Base-by-base conservation (phyloP, 176 grass and related monocot genomes). In the Raddia distichophylla region DNA sequence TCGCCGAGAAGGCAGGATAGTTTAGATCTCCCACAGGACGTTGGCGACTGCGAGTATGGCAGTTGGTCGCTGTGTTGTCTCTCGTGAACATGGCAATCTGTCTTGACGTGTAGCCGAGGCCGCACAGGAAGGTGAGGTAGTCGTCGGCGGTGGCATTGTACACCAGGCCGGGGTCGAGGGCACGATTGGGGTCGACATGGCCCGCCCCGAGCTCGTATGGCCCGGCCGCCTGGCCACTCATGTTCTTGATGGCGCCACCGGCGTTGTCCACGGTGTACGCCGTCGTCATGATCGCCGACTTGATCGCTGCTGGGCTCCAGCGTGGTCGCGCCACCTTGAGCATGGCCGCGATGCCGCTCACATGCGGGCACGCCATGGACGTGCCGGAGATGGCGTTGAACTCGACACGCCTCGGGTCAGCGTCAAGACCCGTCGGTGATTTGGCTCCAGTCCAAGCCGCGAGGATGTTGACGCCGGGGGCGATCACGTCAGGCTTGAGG, bases 311-410 rank as follows among this genome's bases (percentile, higher is more conserved):
- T 0, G 88, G 83, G 67, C 88, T 90, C 88, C 88, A 90, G 6
- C 65, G 16, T 0, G 88, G 88, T 1, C 60, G 51, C 33, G 57
- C 73, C 27, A 59, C 60, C 8, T 75, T 79, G 54, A 94, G 88
- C 68, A 94, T 35, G 22, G 85, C 85, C 1, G 82, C 88, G 44
- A 94, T n/a, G 69, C 91, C 91, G 71, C 91, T 94, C 10, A 90
- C 91, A n/a, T 86, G 91, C 0, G 91, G 91, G 83, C 91, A 94
- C 0, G 88, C 55, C 82, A 94, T 88, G 46, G 91, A 91, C 8
- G 91, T 94, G 14, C 91, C 88, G 5, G 91, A 94, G 7, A 91
- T 89, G 75, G 91, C 84, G 65, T 91, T 94, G 86, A 89, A 92
- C 69, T 79, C 19, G n/a, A 88, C 90, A 1, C 90, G 34, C 32